Conservation (phyloP, 2,329 filamentous ascomycete species). For the Aspergillus pseudoglaucus region DNA sequence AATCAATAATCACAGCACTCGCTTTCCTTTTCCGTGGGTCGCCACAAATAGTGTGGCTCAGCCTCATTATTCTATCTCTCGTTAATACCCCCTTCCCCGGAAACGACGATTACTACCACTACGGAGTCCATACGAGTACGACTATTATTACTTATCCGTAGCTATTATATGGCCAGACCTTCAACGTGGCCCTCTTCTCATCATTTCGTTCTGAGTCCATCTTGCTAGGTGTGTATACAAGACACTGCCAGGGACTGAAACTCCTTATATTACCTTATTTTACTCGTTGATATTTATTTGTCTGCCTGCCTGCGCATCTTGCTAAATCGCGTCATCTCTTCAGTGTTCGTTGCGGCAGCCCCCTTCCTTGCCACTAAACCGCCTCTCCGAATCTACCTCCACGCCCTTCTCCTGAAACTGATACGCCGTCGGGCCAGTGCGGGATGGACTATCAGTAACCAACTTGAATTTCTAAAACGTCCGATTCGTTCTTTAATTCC, state of each 20-base stretch:
- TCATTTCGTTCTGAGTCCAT: slow-evolving; percentile 1
- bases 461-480: neutral
- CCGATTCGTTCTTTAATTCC: neutral
- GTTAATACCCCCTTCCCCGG: slow-evolving; percentile 1
- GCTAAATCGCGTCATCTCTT: neutral
- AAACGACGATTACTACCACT: neutral
- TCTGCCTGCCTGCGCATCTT: neutral
- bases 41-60: slow-evolving; percentile 6
- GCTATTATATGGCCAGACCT: neutral
- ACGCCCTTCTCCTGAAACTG: neutral
- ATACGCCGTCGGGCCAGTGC: neutral
- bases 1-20: neutral
- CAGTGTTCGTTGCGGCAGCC: neutral
- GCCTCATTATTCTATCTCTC: slow-evolving; percentile 6
- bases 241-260: neutral
- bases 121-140: neutral
- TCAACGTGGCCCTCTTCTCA: slow-evolving; percentile 17
- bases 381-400: neutral
- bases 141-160: too few species aligned
- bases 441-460: neutral
- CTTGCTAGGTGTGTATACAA: neutral
- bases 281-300: neutral
- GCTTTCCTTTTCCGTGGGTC: neutral
- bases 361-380: neutral
- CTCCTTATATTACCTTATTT: neutral